Evolutionary conservation across 495 filamentous ascomycete species (phyloP), one percentile per base, ranked within the genome.

Genomic region (Lasiosphaeria ovina): DNA sequence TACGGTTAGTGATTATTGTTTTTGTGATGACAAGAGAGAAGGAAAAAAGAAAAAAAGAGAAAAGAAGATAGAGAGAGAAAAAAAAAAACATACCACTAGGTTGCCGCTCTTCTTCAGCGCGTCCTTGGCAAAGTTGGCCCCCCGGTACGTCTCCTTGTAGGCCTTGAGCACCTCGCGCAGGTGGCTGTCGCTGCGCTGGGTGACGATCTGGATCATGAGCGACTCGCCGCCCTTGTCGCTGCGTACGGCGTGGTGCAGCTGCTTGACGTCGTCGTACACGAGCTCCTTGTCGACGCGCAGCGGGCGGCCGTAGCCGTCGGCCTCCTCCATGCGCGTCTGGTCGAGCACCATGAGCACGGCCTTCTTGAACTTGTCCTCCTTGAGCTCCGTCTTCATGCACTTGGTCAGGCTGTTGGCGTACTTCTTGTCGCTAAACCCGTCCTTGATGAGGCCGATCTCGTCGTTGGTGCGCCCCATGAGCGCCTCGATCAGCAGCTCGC

Each of bases 301-400:
- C 8, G 63, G 65, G 3, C 75, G 69, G 2, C 74, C 79, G 55
- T 76, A 70, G 40, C 75, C 73, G 63, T 86, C 83, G 7, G 76
- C 79, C 56, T 98, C 92, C 60, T 91, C 89, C 84, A 96, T 93
- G 14, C 91, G 79, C 33, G 80, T 78, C 74, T 89, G 91, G 54
- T 95, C 90, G 11, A 98, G 77, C 45, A 87, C 92, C 61, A 93
- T 76, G 63, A 98, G 62, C n/a, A 98, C 85, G 0, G 93, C 94
- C 61, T 84, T 85, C 53, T 94, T 91, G 76, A 98, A 94, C 65
- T 98, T 98, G 70, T 98, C 92, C 53, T 92, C 90, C 70, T 91
- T 91, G 17, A 98, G 79, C 74, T 96, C 93, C 24, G 86, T 86
- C 66, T 90, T 88, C 88, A 98, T 96, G 70, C 92, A 97, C 61